Conservation (phyloP, 2,329 filamentous ascomycete genomes). For the Penicillium sp. region DNA sequence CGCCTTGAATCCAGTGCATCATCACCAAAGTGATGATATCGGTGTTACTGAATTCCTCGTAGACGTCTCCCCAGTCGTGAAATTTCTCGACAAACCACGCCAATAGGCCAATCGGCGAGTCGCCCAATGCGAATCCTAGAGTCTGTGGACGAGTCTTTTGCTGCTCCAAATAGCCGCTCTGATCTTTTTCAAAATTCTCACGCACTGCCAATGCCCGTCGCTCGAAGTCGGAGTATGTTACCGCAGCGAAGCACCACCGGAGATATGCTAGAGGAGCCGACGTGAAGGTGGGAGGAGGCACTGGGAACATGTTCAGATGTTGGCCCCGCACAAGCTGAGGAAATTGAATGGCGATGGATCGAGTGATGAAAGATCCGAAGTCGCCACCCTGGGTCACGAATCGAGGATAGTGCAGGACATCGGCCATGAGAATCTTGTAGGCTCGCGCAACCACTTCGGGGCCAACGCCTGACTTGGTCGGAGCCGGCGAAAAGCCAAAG, state of each 20-base stretch:
- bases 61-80: conserved; percentile 19
- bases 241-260: conserved; percentile 8
- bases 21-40: conserved; percentile 33
- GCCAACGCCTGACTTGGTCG: conserved; percentile 18
- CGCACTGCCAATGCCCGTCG: background rate
- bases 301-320: conserved; percentile 27
- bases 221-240: conserved; percentile 8
- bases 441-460: conserved; percentile 14
- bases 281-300: conserved; percentile 11
- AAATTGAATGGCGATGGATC: conserved; percentile 17
- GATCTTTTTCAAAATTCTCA: conserved; percentile 8
- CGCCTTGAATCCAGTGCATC: conserved; percentile 28
- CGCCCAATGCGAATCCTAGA: conserved; percentile 26
- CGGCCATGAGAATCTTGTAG: conserved; percentile 26
- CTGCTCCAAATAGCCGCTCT: conserved; percentile 15
- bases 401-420: conserved; percentile 16
- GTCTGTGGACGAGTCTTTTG: conserved; percentile 25
- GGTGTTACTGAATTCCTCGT: conserved; percentile 23
- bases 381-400: conserved; percentile 34
- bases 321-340: conserved; percentile 10
- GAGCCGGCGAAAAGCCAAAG: conserved; percentile 35
- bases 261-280: conserved; percentile 13
- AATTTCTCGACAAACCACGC: conserved; percentile 33
- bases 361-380: conserved; percentile 29
- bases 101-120: conserved; percentile 30